These are phyloP conservation scores for Saccharomyces jurei DNA, from an alignment of 805 yeast genomes.

Conservation along the genomic window DNA sequence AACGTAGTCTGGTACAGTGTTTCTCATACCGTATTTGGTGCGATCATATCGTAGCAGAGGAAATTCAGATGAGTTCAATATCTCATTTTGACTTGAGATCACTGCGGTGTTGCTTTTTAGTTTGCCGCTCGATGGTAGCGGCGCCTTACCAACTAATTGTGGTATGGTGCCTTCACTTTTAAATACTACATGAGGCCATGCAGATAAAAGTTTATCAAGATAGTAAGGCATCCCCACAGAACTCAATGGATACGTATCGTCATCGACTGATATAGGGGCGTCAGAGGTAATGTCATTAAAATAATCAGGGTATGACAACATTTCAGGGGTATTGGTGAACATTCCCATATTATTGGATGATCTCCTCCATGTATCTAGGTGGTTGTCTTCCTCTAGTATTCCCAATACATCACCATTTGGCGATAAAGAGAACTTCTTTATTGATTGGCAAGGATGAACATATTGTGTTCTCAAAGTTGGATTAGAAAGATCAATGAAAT, in stretches of 20 bases:
- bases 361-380: constrained; percentile 33
- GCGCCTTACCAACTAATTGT: constrained; percentile 37
- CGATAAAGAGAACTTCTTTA: constrained; percentile 30
- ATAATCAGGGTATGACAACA: constrained; percentile 49
- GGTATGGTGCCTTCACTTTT: constrained; percentile 57
- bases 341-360: constrained; percentile 11
- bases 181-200: constrained; percentile 66
- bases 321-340: constrained; percentile 32
- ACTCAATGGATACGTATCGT: constrained; percentile 49
- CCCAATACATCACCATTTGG: constrained; percentile 69
- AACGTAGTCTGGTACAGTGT: constrained; percentile 38
- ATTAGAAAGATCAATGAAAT: constrained; percentile 74
- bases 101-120: not conserved
- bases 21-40: constrained; percentile 49
- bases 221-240: constrained; percentile 83
- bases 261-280: constrained; percentile 33
- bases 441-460: constrained; percentile 30
- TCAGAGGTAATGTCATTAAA: constrained; percentile 29
- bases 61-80: constrained; percentile 29
- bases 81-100: constrained; percentile 1
- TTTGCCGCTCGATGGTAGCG: constrained; percentile 8
- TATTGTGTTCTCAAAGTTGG: constrained; percentile 42
- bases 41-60: constrained; percentile 47
- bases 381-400: constrained; percentile 56
- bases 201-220: constrained; percentile 64